Evolutionary conservation across 2,329 filamentous ascomycete genomes (phyloP), one percentile per base, ranked within the genome.

Genomic region (Cladosporium colombiae): DNA sequence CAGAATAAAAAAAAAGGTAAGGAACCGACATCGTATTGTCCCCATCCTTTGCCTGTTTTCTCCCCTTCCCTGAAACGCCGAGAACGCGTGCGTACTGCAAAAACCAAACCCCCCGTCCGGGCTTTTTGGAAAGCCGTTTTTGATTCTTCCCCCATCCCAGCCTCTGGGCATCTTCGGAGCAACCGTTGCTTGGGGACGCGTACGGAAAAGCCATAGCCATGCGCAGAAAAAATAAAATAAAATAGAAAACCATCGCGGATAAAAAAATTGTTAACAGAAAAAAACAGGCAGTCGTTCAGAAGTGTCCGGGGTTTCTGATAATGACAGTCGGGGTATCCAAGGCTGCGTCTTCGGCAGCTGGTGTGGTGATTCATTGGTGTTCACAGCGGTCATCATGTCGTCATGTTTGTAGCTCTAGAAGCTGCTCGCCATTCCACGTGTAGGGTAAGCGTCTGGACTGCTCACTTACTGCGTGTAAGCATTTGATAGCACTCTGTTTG

Each of bases 351-450:
- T 21, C 40, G n/a, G 40, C 40, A 46, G 40, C 40, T 21, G n/a
- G 3, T 46, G 40, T 46, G n/a, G 40, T 46, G 40, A 46, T 21
- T 46, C 40, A 3, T 46, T 8, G 50, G 49, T 46, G 16, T 46
- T 21, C 29, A 29, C 23, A 52, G 50, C 59, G n/a, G 35, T 63
- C 61, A 35, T 63, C 25, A 62, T 46, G 23, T 63, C 61, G 61
- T 63, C 50, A 46, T 55, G 23, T 55, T 29, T 40, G 61, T 63
- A 37, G 40, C 40, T 46, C n/a, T 46, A 21, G 40, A 46, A 46
- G 40, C 40, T 46, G 40, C 40, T 46, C 40, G 40, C 40, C 4
- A 5, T 46, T 23, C n/a, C 40, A 46, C 40, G 40, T 46, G n/a
- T 46, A 23, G 40, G 7, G 40, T n/a, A 46, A 46, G 40, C 40